Evolutionary conservation across 2,329 filamentous ascomycete species (phyloP), one percentile per base, ranked within the genome.

Genomic region (Dactylonectria macrodidyma): DNA sequence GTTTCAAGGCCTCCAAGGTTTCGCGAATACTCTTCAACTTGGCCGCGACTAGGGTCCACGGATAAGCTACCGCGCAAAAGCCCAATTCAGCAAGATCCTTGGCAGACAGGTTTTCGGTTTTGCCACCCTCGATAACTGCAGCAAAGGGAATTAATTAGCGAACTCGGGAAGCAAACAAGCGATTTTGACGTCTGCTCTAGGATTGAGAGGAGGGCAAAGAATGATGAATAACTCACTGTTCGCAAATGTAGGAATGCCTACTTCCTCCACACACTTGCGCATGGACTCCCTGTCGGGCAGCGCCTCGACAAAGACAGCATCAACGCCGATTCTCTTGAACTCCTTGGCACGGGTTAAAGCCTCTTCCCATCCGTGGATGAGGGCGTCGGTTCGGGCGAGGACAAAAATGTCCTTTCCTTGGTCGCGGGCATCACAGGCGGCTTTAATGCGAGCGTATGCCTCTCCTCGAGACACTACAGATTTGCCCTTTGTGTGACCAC

Each of bases 341-440:
- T 83, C 78, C 34, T 80, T 75, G 0, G 80, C 84, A 0, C 84
- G 78, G 0, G 77, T 70, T 47, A 85, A 76, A 5, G 83, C 83
- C 69, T 86, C 84, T 2, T 85, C 83, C 78, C 80, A 85, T 3
- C 82, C 80, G 11, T 75, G 76, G 55, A 82, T 82, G 5, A 82
- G 71, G 1, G 80, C 71, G 52, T 86, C 84, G 0, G 84, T 86
- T 5, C 84, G 78, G 0, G 83, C 84, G 1, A 86, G 75, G 38
- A 86, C 77, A 22, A 82, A 84, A 24, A 86, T 85, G 52, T 86
- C 84, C 0, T 74, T 69, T 1, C 83, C 83, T 59, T 84, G 77
- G 58, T 85, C 78, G 7, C 84, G 76, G 4, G 84, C 83, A 60
- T 85, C 84, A 9, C 77, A 78, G 1, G 84, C 84, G 1, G 84